A percentile compares a stretch with the other conserved stretches of the same genome.
Evolutionary conservation across 768 basidiomycete genomes (phyloP).

Genomic region (Lanmaoa pseudosensibilis): DNA sequence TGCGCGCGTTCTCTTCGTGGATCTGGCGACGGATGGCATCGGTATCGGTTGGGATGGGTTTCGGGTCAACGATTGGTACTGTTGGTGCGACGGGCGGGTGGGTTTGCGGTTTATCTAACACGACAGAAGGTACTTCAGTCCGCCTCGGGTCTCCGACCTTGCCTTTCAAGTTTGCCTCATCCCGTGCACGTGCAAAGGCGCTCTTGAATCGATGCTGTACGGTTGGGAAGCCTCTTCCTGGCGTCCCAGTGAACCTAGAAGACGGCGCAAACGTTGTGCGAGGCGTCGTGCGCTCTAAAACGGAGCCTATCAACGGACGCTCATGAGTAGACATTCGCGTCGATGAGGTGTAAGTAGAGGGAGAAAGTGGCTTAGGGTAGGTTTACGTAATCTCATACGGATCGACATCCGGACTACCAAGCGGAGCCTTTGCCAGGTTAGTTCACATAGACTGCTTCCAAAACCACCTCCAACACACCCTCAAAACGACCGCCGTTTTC

Average conservation of each 20-base stretch:
- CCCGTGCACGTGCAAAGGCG: slow-evolving; percentile 54
- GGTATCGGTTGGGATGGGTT: slow-evolving; percentile 25
- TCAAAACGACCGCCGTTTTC: too few relatives aligned
- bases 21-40: slow-evolving; percentile 55
- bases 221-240: slow-evolving; percentile 56
- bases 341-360: background rate
- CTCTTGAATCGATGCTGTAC: slow-evolving; percentile 66
- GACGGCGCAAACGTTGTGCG: slow-evolving; percentile 26
- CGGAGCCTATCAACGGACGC: slow-evolving; percentile 42
- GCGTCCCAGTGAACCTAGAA: slow-evolving; percentile 17
- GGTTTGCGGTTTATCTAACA: slow-evolving; percentile 21
- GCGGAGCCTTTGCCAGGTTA: too few relatives aligned
- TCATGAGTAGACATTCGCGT: slow-evolving; percentile 25
- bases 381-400: slow-evolving; percentile 11
- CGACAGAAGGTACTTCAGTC: slow-evolving; percentile 23
- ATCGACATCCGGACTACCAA: too few relatives aligned
- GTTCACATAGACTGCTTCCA: too few relatives aligned
- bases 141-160: slow-evolving; percentile 22
- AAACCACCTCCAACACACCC: too few relatives aligned
- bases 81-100: background rate
- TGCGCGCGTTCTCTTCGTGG: slow-evolving; percentile 63
- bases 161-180: slow-evolving; percentile 26
- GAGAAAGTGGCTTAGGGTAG: background rate
- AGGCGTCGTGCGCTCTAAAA: slow-evolving; percentile 42
- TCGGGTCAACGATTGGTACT: slow-evolving; percentile 4